phyloP scores from a whole-genome alignment of 73 alveolate genomes.

The Paramecium biaurelia region DNA sequence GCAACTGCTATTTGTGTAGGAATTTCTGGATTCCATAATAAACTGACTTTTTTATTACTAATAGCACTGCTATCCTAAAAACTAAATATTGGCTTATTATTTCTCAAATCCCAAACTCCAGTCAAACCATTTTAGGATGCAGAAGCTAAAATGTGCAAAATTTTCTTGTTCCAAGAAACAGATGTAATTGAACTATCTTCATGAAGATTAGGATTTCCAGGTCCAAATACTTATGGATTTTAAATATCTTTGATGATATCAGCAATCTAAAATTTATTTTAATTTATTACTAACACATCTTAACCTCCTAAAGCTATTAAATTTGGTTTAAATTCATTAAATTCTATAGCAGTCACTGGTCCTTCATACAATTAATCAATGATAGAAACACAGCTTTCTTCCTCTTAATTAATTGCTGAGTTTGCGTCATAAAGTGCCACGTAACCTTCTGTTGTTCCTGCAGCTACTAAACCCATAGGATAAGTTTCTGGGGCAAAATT shows the following conservation, averaged over 20 bases:
- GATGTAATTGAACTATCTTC: slow-evolving; percentile 77
- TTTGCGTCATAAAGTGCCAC: slow-evolving; percentile 31
- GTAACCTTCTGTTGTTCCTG: slow-evolving; percentile 8
- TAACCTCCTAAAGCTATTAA: slow-evolving; percentile 86
- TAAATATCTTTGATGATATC: slow-evolving; percentile 73
- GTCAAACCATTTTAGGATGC: slow-evolving; percentile 82
- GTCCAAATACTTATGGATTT: slow-evolving; percentile 71
- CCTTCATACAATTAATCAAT: slow-evolving; percentile 41
- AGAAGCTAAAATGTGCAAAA: slow-evolving; percentile 87
- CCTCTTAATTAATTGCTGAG: not conserved
- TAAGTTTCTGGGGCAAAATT: not conserved
- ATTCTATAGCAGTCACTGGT: slow-evolving; percentile 75
- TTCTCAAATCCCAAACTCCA: slow-evolving; percentile 88
- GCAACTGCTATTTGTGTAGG: slow-evolving; percentile 84
- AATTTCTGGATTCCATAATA: slow-evolving; percentile 89
- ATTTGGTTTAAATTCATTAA: slow-evolving; percentile 84
- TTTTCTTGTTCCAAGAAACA: slow-evolving; percentile 84
- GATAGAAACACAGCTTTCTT: not conserved
- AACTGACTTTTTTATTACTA: slow-evolving; percentile 61
- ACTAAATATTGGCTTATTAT: slow-evolving; percentile 73
- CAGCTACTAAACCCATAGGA: slow-evolving; percentile 36
- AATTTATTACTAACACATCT: slow-evolving; percentile 71
- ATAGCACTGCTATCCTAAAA: slow-evolving; percentile 65
- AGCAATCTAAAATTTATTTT: not conserved
- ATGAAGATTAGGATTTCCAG: slow-evolving; percentile 74